phyloP scores from a whole-genome alignment of 306 rosid genomes.

The Cyamopsis tetragonoloba region DNA sequence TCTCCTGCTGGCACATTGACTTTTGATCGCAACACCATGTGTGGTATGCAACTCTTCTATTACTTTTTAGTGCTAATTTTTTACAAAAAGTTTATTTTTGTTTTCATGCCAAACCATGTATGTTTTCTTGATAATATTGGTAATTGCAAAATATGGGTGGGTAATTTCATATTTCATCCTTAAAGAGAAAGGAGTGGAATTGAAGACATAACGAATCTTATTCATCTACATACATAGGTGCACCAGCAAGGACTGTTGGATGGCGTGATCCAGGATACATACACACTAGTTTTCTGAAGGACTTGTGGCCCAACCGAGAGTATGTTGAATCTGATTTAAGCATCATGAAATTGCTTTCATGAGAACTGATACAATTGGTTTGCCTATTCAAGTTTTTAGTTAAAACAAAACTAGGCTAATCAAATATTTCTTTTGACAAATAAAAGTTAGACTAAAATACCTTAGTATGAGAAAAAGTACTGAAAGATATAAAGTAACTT shows the following conservation, averaged over 20 bases:
- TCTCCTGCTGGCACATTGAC: conserved; percentile 82
- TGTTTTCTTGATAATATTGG: not conserved
- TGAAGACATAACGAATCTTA: conserved; percentile 2
- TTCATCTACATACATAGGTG: conserved; percentile 47
- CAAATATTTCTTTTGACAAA: not conserved
- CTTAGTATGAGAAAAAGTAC: not conserved
- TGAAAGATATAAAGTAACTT: not conserved
- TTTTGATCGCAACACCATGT: conserved; percentile 71
- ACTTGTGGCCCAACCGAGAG: conserved; percentile 81
- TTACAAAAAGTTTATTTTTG: not conserved
- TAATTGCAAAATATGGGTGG: conserved; percentile 1
- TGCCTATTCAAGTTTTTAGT: not conserved
- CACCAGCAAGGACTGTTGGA: conserved; percentile 90
- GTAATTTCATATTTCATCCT: not conserved
- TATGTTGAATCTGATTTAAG: conserved; percentile 32
- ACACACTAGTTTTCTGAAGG: conserved; percentile 81
- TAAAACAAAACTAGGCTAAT: not conserved
- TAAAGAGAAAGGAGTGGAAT: not conserved
- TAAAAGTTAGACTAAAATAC: not conserved
- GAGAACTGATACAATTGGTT: not conserved
- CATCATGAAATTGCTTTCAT: conserved; percentile 9
- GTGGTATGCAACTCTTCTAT: conserved; percentile 54
- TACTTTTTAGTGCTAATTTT: not conserved
- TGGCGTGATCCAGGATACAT: conserved; percentile 95
- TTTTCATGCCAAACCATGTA: conserved; percentile 12